phyloP scores from a whole-genome alignment of 169 alveolate species.

The Theileria orientalis region DNA sequence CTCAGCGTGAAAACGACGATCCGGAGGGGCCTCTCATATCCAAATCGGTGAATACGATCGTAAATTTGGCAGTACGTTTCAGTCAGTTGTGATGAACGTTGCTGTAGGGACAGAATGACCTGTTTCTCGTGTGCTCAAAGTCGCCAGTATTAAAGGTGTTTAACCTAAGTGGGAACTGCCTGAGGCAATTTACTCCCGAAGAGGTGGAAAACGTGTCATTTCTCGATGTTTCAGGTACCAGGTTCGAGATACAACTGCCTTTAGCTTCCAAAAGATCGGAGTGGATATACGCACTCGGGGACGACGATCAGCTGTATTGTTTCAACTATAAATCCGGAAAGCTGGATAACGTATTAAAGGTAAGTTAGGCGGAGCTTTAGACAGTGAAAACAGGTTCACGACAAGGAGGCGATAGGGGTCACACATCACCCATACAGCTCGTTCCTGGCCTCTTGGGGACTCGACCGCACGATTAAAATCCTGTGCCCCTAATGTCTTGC shows the following conservation, averaged over 20 bases:
- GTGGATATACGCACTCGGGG: slow-evolving; percentile 73
- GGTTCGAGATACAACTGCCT: neutral
- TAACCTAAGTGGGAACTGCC: slow-evolving; percentile 70
- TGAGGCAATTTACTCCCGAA: slow-evolving; percentile 56
- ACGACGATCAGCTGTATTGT: slow-evolving; percentile 67
- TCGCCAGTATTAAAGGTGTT: slow-evolving; percentile 66
- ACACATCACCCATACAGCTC: slow-evolving; percentile 60
- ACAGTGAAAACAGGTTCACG: slow-evolving; percentile 25
- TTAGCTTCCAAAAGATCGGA: slow-evolving; percentile 67
- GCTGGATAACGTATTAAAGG: slow-evolving; percentile 61
- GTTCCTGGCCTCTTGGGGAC: slow-evolving; percentile 56
- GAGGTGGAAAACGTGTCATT: slow-evolving; percentile 35
- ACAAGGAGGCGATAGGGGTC: slow-evolving; percentile 63
- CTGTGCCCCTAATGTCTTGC: slow-evolving; percentile 39
- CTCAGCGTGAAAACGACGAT: slow-evolving; percentile 39
- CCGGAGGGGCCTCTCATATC: slow-evolving; percentile 14
- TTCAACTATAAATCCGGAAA: slow-evolving; percentile 63
- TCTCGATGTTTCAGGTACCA: slow-evolving; percentile 56
- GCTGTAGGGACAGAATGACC: slow-evolving; percentile 60
- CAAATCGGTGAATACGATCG: slow-evolving; percentile 36
- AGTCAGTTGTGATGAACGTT: no score
- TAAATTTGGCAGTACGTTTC: neutral
- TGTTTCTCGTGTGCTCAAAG: slow-evolving; percentile 69
- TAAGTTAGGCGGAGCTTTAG: slow-evolving; percentile 25
- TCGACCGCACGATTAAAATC: slow-evolving; percentile 64